These are phyloP conservation scores for Exserohilum rostratum DNA, from an alignment of 2,329 filamentous ascomycete species.

Conservation along the genomic window DNA sequence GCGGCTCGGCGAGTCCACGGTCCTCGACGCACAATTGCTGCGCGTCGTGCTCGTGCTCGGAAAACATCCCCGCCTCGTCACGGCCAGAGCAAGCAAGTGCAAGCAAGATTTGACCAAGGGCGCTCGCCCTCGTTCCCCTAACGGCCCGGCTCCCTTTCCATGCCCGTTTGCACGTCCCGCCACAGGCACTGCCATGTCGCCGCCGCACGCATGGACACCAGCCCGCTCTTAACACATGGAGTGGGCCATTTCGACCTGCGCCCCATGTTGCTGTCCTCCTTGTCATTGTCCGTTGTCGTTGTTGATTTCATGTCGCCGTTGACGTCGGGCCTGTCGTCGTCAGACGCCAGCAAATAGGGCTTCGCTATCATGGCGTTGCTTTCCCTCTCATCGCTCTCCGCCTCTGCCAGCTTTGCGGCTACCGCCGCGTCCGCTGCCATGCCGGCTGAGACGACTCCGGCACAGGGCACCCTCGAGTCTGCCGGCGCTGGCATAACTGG, in stretches of 20 bases:
- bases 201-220: neutral
- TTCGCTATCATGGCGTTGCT: slow-evolving; percentile 24
- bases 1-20: neutral
- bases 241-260: neutral
- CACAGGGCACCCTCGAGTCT: slow-evolving; percentile 35
- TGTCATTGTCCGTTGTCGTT: neutral
- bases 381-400: slow-evolving; percentile 6
- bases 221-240: neutral
- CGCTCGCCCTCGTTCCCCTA: neutral
- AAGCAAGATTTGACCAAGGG: neutral
- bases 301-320: neutral
- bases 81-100: too few species aligned
- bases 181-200: neutral
- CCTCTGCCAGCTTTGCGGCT: neutral
- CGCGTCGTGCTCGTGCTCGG: neutral
- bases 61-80: neutral
- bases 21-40: neutral
- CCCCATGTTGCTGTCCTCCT: neutral
- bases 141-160: neutral
- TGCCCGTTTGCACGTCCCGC: neutral
- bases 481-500: slow-evolving; percentile 43
- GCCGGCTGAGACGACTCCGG: slow-evolving; percentile 25
- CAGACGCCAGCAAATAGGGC: neutral
- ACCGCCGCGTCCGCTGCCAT: slow-evolving; percentile 19
- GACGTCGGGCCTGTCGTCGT: neutral